Evolutionary conservation across 2,329 filamentous ascomycete genomes (phyloP).

Genomic region (Chrysosporium keratinophilum): DNA sequence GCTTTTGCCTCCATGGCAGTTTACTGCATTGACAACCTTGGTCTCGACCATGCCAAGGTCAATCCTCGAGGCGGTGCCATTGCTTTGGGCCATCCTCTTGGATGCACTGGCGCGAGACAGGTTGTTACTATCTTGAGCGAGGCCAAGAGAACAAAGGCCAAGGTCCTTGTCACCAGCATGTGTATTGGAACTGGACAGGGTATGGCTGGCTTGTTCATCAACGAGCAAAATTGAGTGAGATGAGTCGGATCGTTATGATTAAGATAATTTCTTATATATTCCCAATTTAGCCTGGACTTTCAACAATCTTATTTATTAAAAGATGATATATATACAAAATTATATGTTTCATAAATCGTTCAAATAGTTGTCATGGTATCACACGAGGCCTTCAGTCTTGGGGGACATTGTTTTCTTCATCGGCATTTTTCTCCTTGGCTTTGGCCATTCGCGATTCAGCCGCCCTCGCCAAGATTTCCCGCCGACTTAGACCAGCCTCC

Average conservation of each 20-base stretch:
- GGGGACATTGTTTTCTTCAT: conserved; percentile 15
- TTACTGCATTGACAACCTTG: conserved; percentile 67
- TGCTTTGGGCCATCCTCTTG: conserved; percentile 80
- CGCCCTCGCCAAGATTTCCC: conserved; percentile 65
- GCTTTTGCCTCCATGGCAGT: conserved; percentile 97
- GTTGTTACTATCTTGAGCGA: conserved; percentile 87
- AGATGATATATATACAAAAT: not conserved
- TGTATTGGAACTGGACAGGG: conserved; percentile 60
- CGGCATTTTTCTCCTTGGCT: conserved; percentile 34
- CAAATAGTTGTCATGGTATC: not conserved
- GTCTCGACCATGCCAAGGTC: conserved; percentile 58
- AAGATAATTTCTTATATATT: not conserved
- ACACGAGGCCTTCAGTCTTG: not conserved
- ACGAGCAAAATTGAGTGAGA: conserved; percentile 42
- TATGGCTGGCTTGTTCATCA: conserved; percentile 57
- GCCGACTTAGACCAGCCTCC: conserved; percentile 47
- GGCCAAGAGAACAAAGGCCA: conserved; percentile 73
- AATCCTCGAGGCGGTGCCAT: conserved; percentile 92
- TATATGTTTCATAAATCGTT: not conserved
- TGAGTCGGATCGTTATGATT: not conserved
- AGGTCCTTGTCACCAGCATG: conserved; percentile 87
- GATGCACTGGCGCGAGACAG: conserved; percentile 78
- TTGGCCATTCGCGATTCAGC: conserved; percentile 57
- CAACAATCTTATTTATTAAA: not conserved
- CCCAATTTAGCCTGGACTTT: not conserved